These are phyloP conservation scores for Colletotrichum liriopes DNA, from an alignment of 2,329 filamentous ascomycete genomes.

Conservation along the genomic window DNA sequence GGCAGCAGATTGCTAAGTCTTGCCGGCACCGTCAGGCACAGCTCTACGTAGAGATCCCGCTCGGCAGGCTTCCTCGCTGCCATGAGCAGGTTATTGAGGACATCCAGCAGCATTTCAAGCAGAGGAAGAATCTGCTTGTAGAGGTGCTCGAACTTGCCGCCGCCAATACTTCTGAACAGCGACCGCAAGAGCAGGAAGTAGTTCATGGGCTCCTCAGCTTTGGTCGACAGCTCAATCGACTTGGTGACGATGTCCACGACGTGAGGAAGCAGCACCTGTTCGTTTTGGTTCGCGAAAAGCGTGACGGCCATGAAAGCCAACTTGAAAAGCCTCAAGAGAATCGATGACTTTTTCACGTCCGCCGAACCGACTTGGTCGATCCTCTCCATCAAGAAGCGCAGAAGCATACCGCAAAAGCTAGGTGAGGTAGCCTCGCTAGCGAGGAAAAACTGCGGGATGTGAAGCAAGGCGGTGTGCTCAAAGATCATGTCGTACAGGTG, in stretches of 20 bases:
- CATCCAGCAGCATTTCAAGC: slow-evolving; percentile 96
- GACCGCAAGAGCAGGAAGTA: slow-evolving; percentile 96
- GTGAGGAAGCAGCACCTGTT: slow-evolving; percentile 94
- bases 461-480: slow-evolving; percentile 92
- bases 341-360: slow-evolving; percentile 93
- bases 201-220: slow-evolving; percentile 97
- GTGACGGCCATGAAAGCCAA: slow-evolving; percentile 99
- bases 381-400: slow-evolving; percentile 97
- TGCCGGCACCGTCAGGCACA: slow-evolving; percentile 96
- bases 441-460: slow-evolving; percentile 97
- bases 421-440: slow-evolving; percentile 99
- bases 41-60: slow-evolving; percentile 95
- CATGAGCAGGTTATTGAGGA: slow-evolving; percentile 93
- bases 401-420: slow-evolving; percentile 97
- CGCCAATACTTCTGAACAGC: slow-evolving; percentile 95
- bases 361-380: slow-evolving; percentile 95
- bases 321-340: slow-evolving; percentile 95
- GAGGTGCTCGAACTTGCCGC: slow-evolving; percentile 95
- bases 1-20: slow-evolving; percentile 94
- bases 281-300: slow-evolving; percentile 93
- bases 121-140: slow-evolving; percentile 98
- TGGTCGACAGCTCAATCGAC: slow-evolving; percentile 95
- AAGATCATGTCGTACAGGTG: slow-evolving; percentile 98
- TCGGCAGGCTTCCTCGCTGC: slow-evolving; percentile 92
- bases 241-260: slow-evolving; percentile 98